A percentile compares a stretch with the other conserved stretches of the same genome.
These are phyloP conservation scores for Cercospora citrullina DNA, from an alignment of 2,329 filamentous ascomycete species.

Conservation along the genomic window DNA sequence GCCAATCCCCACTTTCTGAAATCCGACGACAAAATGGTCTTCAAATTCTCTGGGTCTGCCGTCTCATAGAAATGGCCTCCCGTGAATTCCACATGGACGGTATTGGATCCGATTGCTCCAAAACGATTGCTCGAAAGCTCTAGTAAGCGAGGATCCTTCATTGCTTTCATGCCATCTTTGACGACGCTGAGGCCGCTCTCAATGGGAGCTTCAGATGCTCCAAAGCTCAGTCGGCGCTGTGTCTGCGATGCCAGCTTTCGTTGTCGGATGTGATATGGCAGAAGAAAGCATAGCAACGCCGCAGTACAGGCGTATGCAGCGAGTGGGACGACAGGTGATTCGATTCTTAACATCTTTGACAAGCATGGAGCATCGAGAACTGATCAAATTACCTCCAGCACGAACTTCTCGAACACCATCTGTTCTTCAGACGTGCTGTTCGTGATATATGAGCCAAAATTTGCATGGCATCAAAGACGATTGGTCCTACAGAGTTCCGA, in stretches of 20 bases:
- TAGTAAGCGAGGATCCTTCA: constrained; percentile 3
- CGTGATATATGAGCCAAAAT: not conserved
- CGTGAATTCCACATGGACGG: not conserved
- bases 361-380: not conserved
- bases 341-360: not conserved
- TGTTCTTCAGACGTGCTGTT: not conserved
- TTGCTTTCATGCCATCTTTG: not conserved
- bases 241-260: not conserved
- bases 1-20: constrained; percentile 22
- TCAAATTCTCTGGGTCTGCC: constrained; percentile 39
- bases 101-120: not conserved
- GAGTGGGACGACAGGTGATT: not conserved
- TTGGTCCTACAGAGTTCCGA: not conserved
- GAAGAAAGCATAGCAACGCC: not conserved
- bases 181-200: constrained; percentile 1
- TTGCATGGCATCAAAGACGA: not conserved
- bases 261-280: not conserved
- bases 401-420: not conserved
- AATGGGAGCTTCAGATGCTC: not conserved
- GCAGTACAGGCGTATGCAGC: not conserved
- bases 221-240: not conserved
- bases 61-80: constrained; percentile 30
- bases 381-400: not conserved
- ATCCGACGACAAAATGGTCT: constrained; percentile 38
- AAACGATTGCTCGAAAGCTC: constrained; percentile 1